A percentile compares a stretch with the other conserved stretches of the same genome.
Evolutionary conservation across 345 rosid species (phyloP).

Genomic region (Acer saccharum): DNA sequence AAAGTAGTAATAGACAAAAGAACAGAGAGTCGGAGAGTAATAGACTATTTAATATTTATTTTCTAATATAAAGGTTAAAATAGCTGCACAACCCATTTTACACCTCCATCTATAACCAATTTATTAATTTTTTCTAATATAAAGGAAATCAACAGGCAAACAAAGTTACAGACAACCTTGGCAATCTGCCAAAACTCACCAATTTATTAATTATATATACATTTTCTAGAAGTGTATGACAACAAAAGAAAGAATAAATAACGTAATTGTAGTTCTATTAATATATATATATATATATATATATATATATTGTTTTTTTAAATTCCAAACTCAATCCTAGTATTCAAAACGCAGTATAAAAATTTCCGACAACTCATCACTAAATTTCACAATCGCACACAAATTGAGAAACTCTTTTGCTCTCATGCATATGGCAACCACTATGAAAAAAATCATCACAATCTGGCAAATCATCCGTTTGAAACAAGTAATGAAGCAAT

Average conservation of each 20-base stretch:
- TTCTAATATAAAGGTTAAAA: too few species aligned
- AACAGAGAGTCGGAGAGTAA: neutral
- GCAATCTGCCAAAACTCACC: too few species aligned
- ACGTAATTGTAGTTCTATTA: neutral
- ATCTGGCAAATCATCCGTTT: conserved; percentile 11
- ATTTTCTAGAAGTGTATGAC: neutral
- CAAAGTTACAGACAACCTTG: too few species aligned
- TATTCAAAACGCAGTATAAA: neutral
- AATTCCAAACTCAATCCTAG: neutral
- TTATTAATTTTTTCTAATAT: too few species aligned
- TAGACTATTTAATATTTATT: too few species aligned
- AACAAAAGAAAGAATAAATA: neutral
- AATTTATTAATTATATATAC: too few species aligned
- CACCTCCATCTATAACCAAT: neutral
- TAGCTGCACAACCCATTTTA: neutral
- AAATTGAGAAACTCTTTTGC: neutral
- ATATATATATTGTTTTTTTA: too few species aligned
- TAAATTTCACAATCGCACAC: too few species aligned
- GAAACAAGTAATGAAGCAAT: conserved; percentile 4
- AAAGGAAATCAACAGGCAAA: too few species aligned
- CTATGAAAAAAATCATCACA: neutral
- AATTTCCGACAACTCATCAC: too few species aligned
- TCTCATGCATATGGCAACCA: neutral
- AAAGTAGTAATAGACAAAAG: neutral
- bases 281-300: too few species aligned